Base-by-base conservation (phyloP, 805 yeast genomes). In the Jamesozyma hellenica region DNA sequence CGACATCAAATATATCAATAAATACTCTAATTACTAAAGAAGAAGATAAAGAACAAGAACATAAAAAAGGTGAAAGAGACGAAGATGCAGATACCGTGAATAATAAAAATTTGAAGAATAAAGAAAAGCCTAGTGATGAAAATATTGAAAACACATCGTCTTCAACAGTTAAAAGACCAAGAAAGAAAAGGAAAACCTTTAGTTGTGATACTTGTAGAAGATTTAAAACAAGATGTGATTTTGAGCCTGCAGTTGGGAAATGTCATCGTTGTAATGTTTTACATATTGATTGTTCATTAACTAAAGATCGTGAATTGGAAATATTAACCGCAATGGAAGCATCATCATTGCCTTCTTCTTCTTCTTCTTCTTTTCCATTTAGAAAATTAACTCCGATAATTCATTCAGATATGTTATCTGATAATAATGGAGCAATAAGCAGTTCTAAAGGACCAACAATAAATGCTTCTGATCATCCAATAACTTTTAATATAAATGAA, bases 191-290 rank as follows among this genome's bases (percentile, higher is more conserved):
- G 39, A 68, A 55, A 44, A 64, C 62, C 0, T 65, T 61, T 28
- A 72, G 65, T 53, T 76, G 82, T 52, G 62, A 61, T 12, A 61
- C 66, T 13, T 76, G 82, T 45, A 61, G 80, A 12, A 71, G 66
- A 49, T 63, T 74, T 42, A 76, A 76, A 51, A 75, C 81, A 1
- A 64, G 79, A 42, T 76, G 82, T 52, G 77, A 71, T 42, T 68
- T 65, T 46, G 72, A 70, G 32, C 64, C 66, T 0, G 49, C 58
- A 2, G 50, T 53, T 11, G 66, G 64, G 4, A 66, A 67, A 45
- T 76, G 82, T 47, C 72, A 71, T 41, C 60, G 80, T 23, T 76
- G 82, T 45, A 60, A 56, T 32, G 64, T 74, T 23, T 49, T 75
- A 30, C 55, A 68, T 32, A 48, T 74, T 8, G 65, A 61, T 0